Conservation (phyloP, 2,329 filamentous ascomycete genomes). For the Aschersonia sp. region DNA sequence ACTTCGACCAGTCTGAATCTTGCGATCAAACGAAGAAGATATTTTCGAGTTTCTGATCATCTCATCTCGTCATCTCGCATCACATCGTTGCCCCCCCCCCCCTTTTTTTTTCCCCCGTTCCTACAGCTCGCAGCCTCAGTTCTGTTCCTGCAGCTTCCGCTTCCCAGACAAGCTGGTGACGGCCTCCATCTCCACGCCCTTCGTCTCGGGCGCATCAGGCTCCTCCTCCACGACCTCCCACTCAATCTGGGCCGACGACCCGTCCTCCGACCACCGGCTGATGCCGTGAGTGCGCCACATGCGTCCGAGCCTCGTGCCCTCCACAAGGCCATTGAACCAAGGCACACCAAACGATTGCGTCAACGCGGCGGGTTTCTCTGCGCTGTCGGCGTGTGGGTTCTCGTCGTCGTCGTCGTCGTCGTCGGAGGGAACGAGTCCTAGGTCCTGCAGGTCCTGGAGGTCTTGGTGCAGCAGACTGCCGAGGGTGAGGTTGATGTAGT, state of each 20-base stretch:
- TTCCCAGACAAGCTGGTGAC: slow-evolving; percentile 25
- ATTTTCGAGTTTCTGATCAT: too few relatives aligned
- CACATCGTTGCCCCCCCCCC: too few relatives aligned
- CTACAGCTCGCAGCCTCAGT: slow-evolving; percentile 5
- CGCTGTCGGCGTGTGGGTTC: slow-evolving; percentile 4
- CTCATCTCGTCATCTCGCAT: too few relatives aligned
- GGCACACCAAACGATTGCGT: slow-evolving; percentile 57
- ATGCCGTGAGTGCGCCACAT: slow-evolving; percentile 47
- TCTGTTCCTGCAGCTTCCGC: slow-evolving; percentile 34
- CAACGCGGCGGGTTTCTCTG: slow-evolving; percentile 15
- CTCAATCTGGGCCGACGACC: slow-evolving; percentile 47
- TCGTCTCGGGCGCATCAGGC: slow-evolving; percentile 17
- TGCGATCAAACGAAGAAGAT: too few relatives aligned
- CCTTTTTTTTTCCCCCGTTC: too few relatives aligned
- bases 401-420: slow-evolving; percentile 12
- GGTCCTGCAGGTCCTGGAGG: slow-evolving; percentile 55
- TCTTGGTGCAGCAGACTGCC: slow-evolving; percentile 62
- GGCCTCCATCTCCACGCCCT: slow-evolving; percentile 14
- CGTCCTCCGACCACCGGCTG: slow-evolving; percentile 37
- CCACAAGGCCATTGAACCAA: slow-evolving; percentile 75
- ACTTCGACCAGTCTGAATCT: too few relatives aligned
- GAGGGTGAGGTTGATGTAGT: slow-evolving; percentile 71
- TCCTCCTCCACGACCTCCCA: slow-evolving; percentile 77
- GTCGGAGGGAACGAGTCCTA: slow-evolving; percentile 52
- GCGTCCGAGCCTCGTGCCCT: slow-evolving; percentile 58